Percentiles rank a stretch among this genome's conserved stretches.
phyloP scores from a whole-genome alignment of 345 rosid genomes.

The Arabis alpina region DNA sequence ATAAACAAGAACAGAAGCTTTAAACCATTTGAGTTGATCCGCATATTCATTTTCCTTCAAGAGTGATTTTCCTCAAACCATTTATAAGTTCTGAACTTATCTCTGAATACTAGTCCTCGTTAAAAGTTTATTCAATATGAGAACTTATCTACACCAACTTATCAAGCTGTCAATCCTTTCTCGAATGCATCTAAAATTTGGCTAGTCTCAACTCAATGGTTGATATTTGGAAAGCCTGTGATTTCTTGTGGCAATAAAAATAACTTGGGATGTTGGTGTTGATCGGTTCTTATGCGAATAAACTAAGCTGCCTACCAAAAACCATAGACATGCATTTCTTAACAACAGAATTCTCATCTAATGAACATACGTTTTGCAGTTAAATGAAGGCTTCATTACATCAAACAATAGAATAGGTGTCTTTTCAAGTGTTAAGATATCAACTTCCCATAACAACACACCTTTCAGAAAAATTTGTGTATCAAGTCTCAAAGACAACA shows the following conservation, averaged over 20 bases:
- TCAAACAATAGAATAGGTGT: not conserved
- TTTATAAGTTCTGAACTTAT: not conserved
- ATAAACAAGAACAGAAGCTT: constrained; percentile 2
- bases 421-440: too few relatives aligned
- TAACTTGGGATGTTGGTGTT: not conserved
- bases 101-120: not conserved
- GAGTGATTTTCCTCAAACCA: too few relatives aligned
- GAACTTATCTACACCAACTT: constrained; percentile 1
- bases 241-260: constrained; percentile 1
- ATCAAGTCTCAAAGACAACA: not conserved
- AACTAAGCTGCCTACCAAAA: not conserved
- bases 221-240: not conserved
- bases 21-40: not conserved
- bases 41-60: not conserved
- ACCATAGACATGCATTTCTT: not conserved
- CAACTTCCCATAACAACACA: too few relatives aligned
- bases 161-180: not conserved
- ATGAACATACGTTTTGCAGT: not conserved
- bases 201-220: not conserved
- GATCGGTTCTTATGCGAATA: too few relatives aligned
- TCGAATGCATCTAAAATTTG: not conserved
- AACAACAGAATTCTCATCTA: not conserved
- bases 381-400: not conserved
- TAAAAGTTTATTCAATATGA: not conserved
- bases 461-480: too few relatives aligned